Base-by-base conservation (phyloP, 2,329 filamentous ascomycete species). In the Cytospora paraplurivora region DNA sequence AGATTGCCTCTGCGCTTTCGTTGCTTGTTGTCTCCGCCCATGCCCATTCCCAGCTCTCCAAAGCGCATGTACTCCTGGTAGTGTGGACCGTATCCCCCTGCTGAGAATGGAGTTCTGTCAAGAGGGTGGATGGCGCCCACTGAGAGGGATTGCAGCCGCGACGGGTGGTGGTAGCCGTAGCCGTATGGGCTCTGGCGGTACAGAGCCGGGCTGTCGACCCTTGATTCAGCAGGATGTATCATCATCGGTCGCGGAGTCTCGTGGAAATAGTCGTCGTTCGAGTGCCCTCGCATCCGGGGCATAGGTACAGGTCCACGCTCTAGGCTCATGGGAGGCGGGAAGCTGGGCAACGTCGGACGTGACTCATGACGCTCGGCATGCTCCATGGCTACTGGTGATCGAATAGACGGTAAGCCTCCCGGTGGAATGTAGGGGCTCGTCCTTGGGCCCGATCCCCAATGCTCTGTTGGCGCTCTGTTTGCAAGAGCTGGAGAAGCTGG, bases 1-100 rank as follows among this genome's bases (percentile, higher is more conserved):
- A 97, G 81, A 71, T 97, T 97, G 1, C 93, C 93, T 47, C 93
- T 84, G 59, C 92, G 82, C 73, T 86, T 88, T 37, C 85, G 78
- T 68, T 81, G 81, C 72, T 83, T 85, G 64, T 72, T 77, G 62
- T 84, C 82, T 2, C 73, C 76, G 19, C 72, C 73, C 60, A 76
- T 68, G 8, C 73, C 74, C 67, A 74, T 73, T 13, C 71, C 68
- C 56, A 78, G 72, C 4, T 81, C 77, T 17, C 74, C 74, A 27
- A 77, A 76, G 13, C 77, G 76, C 67, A 77, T 74, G 65, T 77
- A 79, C 37, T 83, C 78, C 17, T 75, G 77, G 59, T 78, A 79
- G 21, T 75, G 76, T 1, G 74, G 71, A 21, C 72, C 72, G 60
- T 81, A 82, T 27, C 72, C 70, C 7, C 71, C 74, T 5, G 78